phyloP scores from a whole-genome alignment of 495 filamentous ascomycete species.

The Aspergillus heteromorphus region DNA sequence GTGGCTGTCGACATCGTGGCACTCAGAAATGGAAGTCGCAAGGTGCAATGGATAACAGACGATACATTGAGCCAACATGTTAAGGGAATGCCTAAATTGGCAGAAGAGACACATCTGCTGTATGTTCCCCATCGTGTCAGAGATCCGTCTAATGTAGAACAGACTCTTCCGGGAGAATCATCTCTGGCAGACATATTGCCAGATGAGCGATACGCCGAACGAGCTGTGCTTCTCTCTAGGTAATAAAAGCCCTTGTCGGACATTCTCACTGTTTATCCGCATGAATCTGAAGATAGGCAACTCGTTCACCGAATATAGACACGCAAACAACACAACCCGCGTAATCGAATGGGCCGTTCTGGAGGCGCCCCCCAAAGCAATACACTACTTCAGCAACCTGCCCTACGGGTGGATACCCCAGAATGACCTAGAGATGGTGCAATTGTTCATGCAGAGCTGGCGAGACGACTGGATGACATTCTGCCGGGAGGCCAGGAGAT shows the following conservation, averaged over 20 bases:
- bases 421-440: constrained; percentile 15
- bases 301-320: neutral
- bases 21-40: constrained; percentile 1
- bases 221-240: constrained; percentile 9
- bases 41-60: constrained; percentile 5
- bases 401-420: constrained; percentile 18
- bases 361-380: constrained; percentile 11
- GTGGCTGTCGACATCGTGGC: constrained; percentile 5
- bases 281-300: constrained; percentile 1
- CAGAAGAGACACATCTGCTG: constrained; percentile 11
- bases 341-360: constrained; percentile 11
- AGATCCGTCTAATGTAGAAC: neutral
- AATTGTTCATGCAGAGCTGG: constrained; percentile 15
- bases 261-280: constrained; percentile 11
- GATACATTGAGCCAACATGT: neutral
- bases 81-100: neutral
- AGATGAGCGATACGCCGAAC: constrained; percentile 7
- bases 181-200: constrained; percentile 9
- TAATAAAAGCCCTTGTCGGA: constrained; percentile 10
- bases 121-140: neutral
- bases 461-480: constrained; percentile 13
- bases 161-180: constrained; percentile 14
- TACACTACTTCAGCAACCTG: constrained; percentile 18
- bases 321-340: constrained; percentile 1
- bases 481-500: constrained; percentile 9